Evolutionary conservation across 2,329 filamentous ascomycete species (phyloP).

Genomic region (Proliferodiscus dingleyae): DNA sequence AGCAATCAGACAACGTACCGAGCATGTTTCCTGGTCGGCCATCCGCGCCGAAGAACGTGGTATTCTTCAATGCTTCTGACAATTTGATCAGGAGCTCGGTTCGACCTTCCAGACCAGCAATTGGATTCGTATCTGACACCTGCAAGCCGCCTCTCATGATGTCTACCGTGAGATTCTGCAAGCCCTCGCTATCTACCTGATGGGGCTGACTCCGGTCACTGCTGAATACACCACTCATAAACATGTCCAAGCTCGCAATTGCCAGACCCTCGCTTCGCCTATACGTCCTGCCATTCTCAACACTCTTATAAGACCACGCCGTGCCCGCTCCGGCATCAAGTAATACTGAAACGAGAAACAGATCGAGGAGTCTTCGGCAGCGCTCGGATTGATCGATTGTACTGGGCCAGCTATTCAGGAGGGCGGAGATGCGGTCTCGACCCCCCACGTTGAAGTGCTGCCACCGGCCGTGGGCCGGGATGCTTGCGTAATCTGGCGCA

Average conservation of each 20-base stretch:
- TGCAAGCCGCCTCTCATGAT: conserved; percentile 78
- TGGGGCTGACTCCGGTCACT: conserved; percentile 74
- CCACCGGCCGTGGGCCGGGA: conserved; percentile 82
- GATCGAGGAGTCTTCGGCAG: conserved; percentile 69
- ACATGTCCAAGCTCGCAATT: conserved; percentile 77
- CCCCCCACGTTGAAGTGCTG: conserved; percentile 83
- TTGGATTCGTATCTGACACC: conserved; percentile 71
- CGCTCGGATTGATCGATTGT: conserved; percentile 67
- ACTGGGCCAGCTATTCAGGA: conserved; percentile 64
- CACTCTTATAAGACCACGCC: conserved; percentile 88
- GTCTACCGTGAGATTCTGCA: conserved; percentile 69
- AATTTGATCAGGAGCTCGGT: conserved; percentile 74
- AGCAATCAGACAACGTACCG: conserved; percentile 48
- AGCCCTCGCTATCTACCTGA: conserved; percentile 81
- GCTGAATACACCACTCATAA: conserved; percentile 86
- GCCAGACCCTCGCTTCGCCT: conserved; percentile 84
- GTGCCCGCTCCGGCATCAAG: conserved; percentile 86
- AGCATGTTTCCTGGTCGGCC: conserved; percentile 91
- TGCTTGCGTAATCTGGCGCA: conserved; percentile 61
- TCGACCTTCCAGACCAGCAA: conserved; percentile 81
- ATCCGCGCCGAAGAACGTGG: conserved; percentile 77
- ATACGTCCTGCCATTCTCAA: conserved; percentile 78
- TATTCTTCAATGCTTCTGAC: conserved; percentile 69
- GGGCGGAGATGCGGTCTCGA: conserved; percentile 65
- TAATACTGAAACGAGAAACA: conserved; percentile 76